Base-by-base conservation (phyloP, 176 grass and related monocot genomes). In the Eremochloa ophiuroides region DNA sequence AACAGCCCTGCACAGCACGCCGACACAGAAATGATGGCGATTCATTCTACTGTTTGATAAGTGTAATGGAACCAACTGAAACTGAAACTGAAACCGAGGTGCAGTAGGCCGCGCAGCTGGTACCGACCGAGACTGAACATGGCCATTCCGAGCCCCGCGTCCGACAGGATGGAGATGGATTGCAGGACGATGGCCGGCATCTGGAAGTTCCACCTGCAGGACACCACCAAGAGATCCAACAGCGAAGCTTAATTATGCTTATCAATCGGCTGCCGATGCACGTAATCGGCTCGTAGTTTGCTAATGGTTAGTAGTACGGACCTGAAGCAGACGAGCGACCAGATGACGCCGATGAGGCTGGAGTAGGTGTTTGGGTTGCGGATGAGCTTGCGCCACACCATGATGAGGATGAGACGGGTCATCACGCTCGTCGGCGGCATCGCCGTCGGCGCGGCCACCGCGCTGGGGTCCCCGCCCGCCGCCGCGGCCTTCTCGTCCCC, bases 351-450 rank as follows among this genome's bases (percentile, higher is more conserved):
- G 82, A 99, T 90, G 67, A 99, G 91, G 87, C 93, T 95, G 76
- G 96, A 99, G 87, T 99, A 99, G 78, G 91, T 95, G 93, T 99
- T 99, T 1, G 96, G 96, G 84, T 99, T 99, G 80, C 96, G 93
- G 88, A 99, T 99, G 34, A 99, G 91, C 84, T 99, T 99, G 62
- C 96, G 84, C 96, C 96, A 99, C 72, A 99, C 96, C 96, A 99
- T 99, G 91, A 99, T 99, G 9, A 99, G 91, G 81, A 99, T 99
- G 8, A 99, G 87, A 25, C 97, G 83, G 38, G 93, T 99, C 97
- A 99, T 96, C 14, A 99, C 97, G 81, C 93, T 99, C 58, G 97
- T 93, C 43, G 97, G 97, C 26, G 97, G 97, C 97, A 99, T 95
- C 70, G 93, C 91, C 42, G 89, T 90, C n/a, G 71, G 33, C 30